These are phyloP conservation scores for Fusarium veterinarium DNA, from an alignment of 2,329 filamentous ascomycete species.

Conservation along the genomic window DNA sequence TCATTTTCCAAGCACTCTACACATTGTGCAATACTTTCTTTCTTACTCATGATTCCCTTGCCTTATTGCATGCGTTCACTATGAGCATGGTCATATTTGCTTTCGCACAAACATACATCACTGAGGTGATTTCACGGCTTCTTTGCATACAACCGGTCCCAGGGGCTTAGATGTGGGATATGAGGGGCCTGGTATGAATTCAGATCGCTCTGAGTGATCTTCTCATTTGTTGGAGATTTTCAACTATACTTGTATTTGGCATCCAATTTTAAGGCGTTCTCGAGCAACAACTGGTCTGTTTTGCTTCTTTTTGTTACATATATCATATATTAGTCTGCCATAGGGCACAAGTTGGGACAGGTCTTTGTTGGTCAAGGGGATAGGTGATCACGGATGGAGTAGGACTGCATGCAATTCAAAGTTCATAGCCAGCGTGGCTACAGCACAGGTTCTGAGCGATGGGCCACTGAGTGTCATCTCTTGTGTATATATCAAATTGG, in stretches of 20 bases:
- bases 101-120: constrained; percentile 32
- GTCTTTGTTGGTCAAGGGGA: constrained; percentile 4
- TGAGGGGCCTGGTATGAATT: constrained; percentile 20
- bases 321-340: constrained; percentile 17
- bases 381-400: constrained; percentile 15
- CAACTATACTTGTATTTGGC: constrained; percentile 19
- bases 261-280: constrained; percentile 37
- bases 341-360: constrained; percentile 5
- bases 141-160: constrained; percentile 15
- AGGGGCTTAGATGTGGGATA: constrained; percentile 3
- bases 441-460: constrained; percentile 17
- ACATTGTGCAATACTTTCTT: constrained; percentile 6
- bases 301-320: constrained; percentile 19
- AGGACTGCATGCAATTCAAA: constrained; percentile 25
- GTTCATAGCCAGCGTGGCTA: constrained; percentile 19
- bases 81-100: constrained; percentile 27
- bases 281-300: constrained; percentile 26
- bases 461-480: constrained; percentile 21
- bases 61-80: constrained; percentile 10
- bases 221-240: constrained; percentile 31
- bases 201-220: constrained; percentile 24
- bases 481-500: constrained; percentile 41
- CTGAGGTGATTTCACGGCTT: constrained; percentile 20
- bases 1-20: not conserved
- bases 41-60: constrained; percentile 14